A percentile compares a stretch with the other conserved stretches of the same genome.
Conservation (phyloP, 164 flowering plant species). For the Sextonia rubra region DNA sequence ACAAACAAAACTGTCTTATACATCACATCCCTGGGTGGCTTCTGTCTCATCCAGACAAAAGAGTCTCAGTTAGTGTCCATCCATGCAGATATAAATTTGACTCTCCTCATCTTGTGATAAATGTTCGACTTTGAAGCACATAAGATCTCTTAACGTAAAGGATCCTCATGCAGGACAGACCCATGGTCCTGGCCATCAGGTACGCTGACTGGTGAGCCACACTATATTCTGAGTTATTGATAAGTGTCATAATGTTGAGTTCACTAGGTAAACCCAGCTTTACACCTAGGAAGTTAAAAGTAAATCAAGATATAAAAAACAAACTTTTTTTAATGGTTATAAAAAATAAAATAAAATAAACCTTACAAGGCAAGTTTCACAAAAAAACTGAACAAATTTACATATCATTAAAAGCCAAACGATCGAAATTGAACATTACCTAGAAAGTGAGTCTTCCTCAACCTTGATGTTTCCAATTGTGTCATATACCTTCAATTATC, state of each 20-base stretch:
- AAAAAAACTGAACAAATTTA: too few species aligned
- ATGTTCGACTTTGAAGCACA: background rate
- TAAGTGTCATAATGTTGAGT: background rate
- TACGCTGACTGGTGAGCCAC: too few species aligned
- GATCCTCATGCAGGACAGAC: too few species aligned
- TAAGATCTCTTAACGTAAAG: background rate
- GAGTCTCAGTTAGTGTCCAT: background rate
- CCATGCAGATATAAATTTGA: background rate
- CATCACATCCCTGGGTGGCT: background rate
- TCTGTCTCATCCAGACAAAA: background rate
- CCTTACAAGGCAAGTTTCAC: too few species aligned
- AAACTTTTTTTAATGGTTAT: too few species aligned
- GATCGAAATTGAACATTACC: conserved; percentile 30
- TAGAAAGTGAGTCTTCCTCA: conserved; percentile 56
- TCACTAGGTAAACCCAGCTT: background rate
- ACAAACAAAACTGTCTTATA: too few species aligned
- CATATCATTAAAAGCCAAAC: background rate
- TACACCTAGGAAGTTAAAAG: background rate
- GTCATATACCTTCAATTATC: conserved; percentile 70
- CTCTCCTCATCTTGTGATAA: background rate
- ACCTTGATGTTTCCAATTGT: conserved; percentile 63
- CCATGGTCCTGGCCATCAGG: too few species aligned
- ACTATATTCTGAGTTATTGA: background rate
- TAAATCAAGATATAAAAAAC: background rate
- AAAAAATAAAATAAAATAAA: too few species aligned